Base-by-base conservation (phyloP, 257 asterid species). In the Verbascum thapsus region DNA sequence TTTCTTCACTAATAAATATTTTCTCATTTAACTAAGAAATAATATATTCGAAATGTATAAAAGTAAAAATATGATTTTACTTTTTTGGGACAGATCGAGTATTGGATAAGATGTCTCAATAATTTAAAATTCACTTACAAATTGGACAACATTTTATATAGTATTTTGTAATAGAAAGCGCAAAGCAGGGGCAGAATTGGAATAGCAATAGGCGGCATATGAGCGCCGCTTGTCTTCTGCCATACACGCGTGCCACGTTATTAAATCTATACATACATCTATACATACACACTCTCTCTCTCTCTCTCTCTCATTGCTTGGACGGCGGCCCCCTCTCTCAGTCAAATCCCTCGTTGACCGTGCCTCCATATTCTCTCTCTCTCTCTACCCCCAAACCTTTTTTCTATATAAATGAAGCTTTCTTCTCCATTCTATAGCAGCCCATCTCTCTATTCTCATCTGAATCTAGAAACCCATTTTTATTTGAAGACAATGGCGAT, bases 321-420 rank as follows among this genome's bases (percentile, higher is more conserved):
- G 96, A 92, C 95, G 96, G 88, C 92, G 92, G 79, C 73, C 69
- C 80, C 81, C 66, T 12, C 51, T 48, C 61, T 45, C 70, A 81
- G 95, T 89, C 96, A 89, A 89, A 82, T 63, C 80, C 76, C 78
- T 82, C 61, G 77, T 74, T 84, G 94, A 84, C 96, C 68, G 79
- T 34, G 68, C 81, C 72, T 53, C 65, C 57, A n/a, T 49, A 10
- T n/a, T n/a, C n/a, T n/a, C n/a, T n/a, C n/a, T n/a, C n/a, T 22
- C 67, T 43, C 51, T 47, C 6, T 17, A 38, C 19, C 44, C 30
- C 76, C 26, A 16, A 61, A 58, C 73, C 23, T 40, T 20, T 26
- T 49, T 30, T 48, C 61, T 66, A 56, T 81, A 73, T 71, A 69
- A 55, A 47, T 44, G 59, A 0, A n/a, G n/a, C n/a, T 35, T 18